Conservation (phyloP, 768 basidiomycete species). For the Leccinum subtestaceum region DNA sequence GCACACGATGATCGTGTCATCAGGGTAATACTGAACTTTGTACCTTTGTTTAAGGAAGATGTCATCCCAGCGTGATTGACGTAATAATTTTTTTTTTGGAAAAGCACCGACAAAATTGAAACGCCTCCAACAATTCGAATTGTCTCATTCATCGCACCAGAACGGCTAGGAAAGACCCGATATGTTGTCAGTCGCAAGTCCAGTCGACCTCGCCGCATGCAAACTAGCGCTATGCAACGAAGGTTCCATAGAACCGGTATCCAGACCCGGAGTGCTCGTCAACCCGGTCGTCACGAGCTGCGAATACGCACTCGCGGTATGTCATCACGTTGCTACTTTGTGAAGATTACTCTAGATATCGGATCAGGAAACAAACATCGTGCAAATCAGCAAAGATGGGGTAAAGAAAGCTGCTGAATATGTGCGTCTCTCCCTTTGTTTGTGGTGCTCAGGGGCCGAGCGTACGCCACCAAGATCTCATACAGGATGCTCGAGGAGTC, state of each 20-base stretch:
- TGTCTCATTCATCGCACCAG: neutral
- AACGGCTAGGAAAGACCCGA: neutral
- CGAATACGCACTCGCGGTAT: constrained; percentile 55
- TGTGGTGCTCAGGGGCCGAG: constrained; percentile 6
- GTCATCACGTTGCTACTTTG: constrained; percentile 9
- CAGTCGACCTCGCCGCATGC: neutral
- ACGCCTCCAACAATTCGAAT: neutral
- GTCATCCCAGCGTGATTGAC: neutral
- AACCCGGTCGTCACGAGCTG: constrained; percentile 65
- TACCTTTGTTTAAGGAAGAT: neutral
- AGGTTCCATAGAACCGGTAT: neutral
- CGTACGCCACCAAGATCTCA: constrained; percentile 48
- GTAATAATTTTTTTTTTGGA: neutral
- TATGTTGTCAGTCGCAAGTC: constrained; percentile 20
- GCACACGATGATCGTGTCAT: too few relatives aligned
- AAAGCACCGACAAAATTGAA: neutral
- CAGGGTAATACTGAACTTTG: neutral
- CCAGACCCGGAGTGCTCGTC: constrained; percentile 9
- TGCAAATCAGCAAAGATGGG: constrained; percentile 57
- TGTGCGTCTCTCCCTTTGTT: constrained; percentile 36
- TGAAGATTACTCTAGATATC: neutral
- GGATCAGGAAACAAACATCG: constrained; percentile 55
- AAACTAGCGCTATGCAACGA: neutral
- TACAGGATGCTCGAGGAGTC: constrained; percentile 54
- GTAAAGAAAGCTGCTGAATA: constrained; percentile 64